phyloP scores from a whole-genome alignment of 352 stramenopile species.

The Pythium diclinum region DNA sequence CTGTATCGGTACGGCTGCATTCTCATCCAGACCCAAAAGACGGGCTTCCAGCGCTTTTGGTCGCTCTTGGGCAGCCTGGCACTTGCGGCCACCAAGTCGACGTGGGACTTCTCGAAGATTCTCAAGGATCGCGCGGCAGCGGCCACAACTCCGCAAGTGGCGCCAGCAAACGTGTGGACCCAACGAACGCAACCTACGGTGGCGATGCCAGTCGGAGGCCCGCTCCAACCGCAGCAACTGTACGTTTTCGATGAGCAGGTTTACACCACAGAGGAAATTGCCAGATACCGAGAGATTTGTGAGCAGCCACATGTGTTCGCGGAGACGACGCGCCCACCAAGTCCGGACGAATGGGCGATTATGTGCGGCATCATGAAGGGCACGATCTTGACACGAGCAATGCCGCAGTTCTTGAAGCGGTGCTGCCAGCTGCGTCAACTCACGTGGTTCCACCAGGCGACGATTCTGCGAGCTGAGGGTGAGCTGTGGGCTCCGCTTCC shows the following conservation, averaged over 20 bases:
- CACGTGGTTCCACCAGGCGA: constrained; percentile 7
- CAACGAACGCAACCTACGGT: background rate
- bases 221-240: background rate
- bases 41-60: background rate
- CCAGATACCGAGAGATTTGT: background rate
- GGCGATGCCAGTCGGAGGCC: background rate
- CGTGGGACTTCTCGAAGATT: background rate
- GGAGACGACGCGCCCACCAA: background rate
- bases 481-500: constrained; percentile 8
- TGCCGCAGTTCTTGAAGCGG: constrained; percentile 22
- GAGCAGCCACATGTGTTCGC: constrained; percentile 2
- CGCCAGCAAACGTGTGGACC: background rate
- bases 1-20: background rate
- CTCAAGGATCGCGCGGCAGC: background rate
- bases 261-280: background rate
- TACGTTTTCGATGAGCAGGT: background rate
- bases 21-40: background rate
- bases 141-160: background rate
- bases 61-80: background rate
- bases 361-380: constrained; percentile 13
- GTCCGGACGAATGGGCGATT: constrained; percentile 11
- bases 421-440: constrained; percentile 14
- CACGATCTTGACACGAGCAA: background rate
- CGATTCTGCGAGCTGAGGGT: background rate
- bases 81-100: background rate